Base-by-base conservation (phyloP, 2,329 filamentous ascomycete species). In the Neospermospora avenae region DNA sequence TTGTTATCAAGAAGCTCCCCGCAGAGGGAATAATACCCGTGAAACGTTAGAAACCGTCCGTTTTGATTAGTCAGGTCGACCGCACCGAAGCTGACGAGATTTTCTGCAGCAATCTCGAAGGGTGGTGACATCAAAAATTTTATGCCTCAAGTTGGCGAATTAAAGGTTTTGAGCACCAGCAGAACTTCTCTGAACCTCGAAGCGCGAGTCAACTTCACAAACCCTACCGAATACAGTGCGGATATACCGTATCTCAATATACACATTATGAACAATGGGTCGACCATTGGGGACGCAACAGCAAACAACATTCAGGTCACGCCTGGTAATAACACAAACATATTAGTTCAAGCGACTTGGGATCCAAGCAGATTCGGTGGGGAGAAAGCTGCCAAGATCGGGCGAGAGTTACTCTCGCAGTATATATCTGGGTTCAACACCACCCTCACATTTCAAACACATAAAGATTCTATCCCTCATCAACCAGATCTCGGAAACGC, bases 401-500 rank as follows among this genome's bases (percentile, higher is more conserved):
- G 90, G 1, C 81, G 84, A 56, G 83, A 92, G 49, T 77, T 97
- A 20, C 75, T 98, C 10, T 96, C 91, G 2, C 85, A 90, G 68
- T 98, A 95, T 70, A 78, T 97, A 11, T 98, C 93, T 3, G 92
- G 92, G 8, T 87, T 83, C 72, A 97, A 98, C 75, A 92, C 90
- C 0, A 91, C 85, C 20, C 76, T 98, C 46, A 89, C 86, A 0
- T 74, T 96, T 10, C 84, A 84, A 71, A 82, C 88, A 2, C 89
- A 96, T 72, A 77, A 82, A 51, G 79, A 80, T 45, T 91, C 86
- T 52, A 85, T 98, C 55, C 93, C 95, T 3, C 76, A 81, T 0
- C 82, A 91, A 55, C 92, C 91, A 0, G 73, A 80, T 4, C 78
- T 97, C 3, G 90, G 91, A 52, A 77, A 86, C 65, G 87, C 89